Evolutionary conservation across 2,329 filamentous ascomycete species (phyloP).

Genomic region (Exophiala sideris): DNA sequence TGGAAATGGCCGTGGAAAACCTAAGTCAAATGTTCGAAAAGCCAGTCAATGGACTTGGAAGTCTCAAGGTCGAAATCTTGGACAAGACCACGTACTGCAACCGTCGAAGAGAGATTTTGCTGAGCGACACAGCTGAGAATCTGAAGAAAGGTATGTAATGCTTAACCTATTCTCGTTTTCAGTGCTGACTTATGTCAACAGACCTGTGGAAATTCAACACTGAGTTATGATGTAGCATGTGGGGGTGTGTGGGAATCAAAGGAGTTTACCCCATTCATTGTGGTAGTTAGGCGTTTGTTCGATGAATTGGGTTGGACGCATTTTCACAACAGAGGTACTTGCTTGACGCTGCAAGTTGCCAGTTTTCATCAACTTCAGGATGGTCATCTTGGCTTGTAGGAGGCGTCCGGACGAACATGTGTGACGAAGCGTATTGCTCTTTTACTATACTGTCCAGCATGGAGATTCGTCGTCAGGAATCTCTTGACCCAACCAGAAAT

Average conservation of each 20-base stretch:
- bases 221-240: slow-evolving; percentile 33
- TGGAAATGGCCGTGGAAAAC: slow-evolving; percentile 95
- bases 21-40: slow-evolving; percentile 99
- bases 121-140: slow-evolving; percentile 91
- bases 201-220: slow-evolving; percentile 48
- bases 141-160: slow-evolving; percentile 69
- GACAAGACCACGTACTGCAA: slow-evolving; percentile 98
- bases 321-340: slow-evolving; percentile 1
- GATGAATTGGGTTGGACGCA: slow-evolving; percentile 8
- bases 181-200: slow-evolving; percentile 25
- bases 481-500: background rate
- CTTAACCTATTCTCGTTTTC: background rate
- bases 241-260: background rate
- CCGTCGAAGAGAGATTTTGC: slow-evolving; percentile 80
- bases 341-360: background rate
- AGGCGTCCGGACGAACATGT: background rate
- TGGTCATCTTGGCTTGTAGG: background rate
- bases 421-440: background rate
- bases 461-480: background rate
- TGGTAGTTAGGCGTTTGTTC: slow-evolving; percentile 16
- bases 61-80: slow-evolving; percentile 94
- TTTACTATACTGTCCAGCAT: too few relatives aligned
- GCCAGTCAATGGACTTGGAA: slow-evolving; percentile 78
- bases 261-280: background rate
- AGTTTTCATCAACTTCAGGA: background rate